Base-by-base conservation (phyloP, 805 yeast genomes). In the Priceomyces carsonii region DNA sequence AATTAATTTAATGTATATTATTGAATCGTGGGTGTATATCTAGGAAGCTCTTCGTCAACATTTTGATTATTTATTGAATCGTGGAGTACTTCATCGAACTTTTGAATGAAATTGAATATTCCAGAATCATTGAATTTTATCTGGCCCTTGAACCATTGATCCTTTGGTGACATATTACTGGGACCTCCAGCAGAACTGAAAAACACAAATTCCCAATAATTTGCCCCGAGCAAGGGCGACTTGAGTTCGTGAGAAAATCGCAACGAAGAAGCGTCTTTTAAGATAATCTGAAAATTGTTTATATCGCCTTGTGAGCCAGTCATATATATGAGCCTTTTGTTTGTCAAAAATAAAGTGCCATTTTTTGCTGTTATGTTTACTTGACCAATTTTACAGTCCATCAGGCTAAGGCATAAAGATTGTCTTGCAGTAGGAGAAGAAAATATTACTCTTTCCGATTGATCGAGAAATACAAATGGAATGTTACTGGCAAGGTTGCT, bases 211-310 rank as follows among this genome's bases (percentile, higher is more conserved):
- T 61, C 61, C 69, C 74, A 73, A 46, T 64, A 69, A 42, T 73
- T 75, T 14, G 77, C 63, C 0, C 81, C 81, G 45, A 75, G 69
- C 79, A 78, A 74, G 1, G 79, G 78, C 17, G 73, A 59, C 36
- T 66, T 63, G 31, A 74, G 45, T 35, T 61, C 57, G 44, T 69
- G 69, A 0, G 67, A 50, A 28, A 69, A 62, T 26, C 58, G 66
- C 14, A 66, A 39, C 3, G 36, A 42, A 3, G 59, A 52, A 1
- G 60, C 53, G 18, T 43, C 33, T 4, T 43, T 38, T 26, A 65
- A 45, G 4, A 64, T 61, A 5, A 75, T 41, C 38, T 61, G 54
- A 44, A 75, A 74, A 5, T 67, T 56, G 12, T 64, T 59, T 8
- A 69, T 51, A 40, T 71, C 75, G 1, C 75, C 75, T 30, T 59